These are phyloP conservation scores for Pogostemon cablin DNA, from an alignment of 257 asterid species.

Conservation along the genomic window DNA sequence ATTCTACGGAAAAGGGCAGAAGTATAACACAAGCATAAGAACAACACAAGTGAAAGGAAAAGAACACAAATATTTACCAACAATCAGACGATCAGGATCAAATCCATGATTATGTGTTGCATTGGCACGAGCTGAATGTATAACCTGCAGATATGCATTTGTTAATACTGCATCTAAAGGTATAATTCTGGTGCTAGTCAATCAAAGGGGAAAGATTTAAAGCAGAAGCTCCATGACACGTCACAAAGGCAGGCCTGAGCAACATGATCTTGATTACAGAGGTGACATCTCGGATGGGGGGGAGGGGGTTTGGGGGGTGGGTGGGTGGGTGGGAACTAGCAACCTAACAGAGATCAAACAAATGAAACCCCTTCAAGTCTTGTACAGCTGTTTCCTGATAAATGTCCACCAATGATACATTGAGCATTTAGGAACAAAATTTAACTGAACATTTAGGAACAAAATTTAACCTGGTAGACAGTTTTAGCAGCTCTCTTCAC, in stretches of 20 bases:
- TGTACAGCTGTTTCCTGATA: not conserved
- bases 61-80: conserved; percentile 52
- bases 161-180: not conserved
- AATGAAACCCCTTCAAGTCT: not conserved
- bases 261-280: not conserved
- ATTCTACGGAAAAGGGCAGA: conserved; percentile 1
- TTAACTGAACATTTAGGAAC: conserved; percentile 39
- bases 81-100: conserved; percentile 81
- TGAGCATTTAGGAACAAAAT: conserved; percentile 4
- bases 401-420: not conserved
- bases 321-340: not conserved
- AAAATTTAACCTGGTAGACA: conserved; percentile 74
- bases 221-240: not conserved
- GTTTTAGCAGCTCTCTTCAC: conserved; percentile 95
- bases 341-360: not conserved
- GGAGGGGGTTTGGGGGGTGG: not conserved
- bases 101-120: conserved; percentile 82
- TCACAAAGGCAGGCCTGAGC: no score
- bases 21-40: not conserved
- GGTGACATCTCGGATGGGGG: not conserved
- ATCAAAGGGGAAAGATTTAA: not conserved
- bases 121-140: conserved; percentile 93
- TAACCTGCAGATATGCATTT: conserved; percentile 54
- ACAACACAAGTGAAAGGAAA: not conserved
- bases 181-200: not conserved